Percentiles rank a stretch among this genome's conserved stretches.
phyloP scores from a whole-genome alignment of 2,329 filamentous ascomycete species.

The Tympanopsis confertula region DNA sequence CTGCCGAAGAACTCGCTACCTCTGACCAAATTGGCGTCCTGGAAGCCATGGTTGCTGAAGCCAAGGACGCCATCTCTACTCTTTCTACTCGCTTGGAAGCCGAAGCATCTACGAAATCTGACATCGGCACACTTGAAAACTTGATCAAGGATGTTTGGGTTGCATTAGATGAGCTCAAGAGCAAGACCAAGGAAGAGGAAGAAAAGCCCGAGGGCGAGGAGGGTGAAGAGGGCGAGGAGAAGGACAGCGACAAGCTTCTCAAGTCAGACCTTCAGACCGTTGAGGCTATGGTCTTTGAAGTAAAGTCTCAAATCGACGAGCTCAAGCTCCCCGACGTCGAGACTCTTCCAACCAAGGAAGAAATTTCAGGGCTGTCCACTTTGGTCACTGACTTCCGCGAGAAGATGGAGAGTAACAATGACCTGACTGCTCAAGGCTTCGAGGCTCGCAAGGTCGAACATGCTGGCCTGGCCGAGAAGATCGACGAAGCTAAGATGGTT shows the following conservation, averaged over 20 bases:
- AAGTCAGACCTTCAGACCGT: conserved; percentile 49
- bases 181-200: conserved; percentile 1
- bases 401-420: conserved; percentile 38
- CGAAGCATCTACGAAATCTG: conserved; percentile 43
- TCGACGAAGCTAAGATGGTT: conserved; percentile 42
- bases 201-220: no score
- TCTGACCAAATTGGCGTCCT: conserved; percentile 47
- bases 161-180: conserved; percentile 35
- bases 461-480: conserved; percentile 41
- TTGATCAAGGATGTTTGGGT: conserved; percentile 50
- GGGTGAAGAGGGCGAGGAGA: conserved; percentile 23
- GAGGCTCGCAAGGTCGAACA: conserved; percentile 53
- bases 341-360: conserved; percentile 42
- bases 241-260: conserved; percentile 31
- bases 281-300: conserved; percentile 47
- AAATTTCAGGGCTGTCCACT: conserved; percentile 43
- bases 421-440: conserved; percentile 49
- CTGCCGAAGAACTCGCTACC: conserved; percentile 35
- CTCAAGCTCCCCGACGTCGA: conserved; percentile 43
- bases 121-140: conserved; percentile 47
- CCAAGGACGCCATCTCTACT: conserved; percentile 44
- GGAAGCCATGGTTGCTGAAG: conserved; percentile 40
- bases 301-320: conserved; percentile 47
- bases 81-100: conserved; percentile 36
- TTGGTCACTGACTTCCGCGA: conserved; percentile 48